A percentile compares a stretch with the other conserved stretches of the same genome.
Evolutionary conservation across 768 basidiomycete species (phyloP).

Genomic region (Hirschioporus abietinus): DNA sequence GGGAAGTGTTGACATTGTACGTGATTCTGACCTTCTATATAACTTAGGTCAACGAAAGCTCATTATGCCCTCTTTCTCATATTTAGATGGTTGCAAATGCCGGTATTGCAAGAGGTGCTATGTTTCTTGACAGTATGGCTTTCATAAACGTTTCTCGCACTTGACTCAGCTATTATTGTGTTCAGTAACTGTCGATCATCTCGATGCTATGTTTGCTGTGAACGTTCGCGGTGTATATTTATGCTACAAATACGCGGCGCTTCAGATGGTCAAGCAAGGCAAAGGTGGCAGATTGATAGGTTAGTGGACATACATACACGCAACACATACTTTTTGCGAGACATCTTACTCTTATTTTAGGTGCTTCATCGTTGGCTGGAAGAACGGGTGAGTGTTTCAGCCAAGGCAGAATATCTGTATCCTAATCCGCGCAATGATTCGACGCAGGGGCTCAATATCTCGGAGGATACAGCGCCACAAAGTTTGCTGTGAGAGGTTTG

Average conservation of each 20-base stretch:
- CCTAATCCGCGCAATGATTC: not conserved
- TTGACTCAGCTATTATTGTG: not conserved
- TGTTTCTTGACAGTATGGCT: constrained; percentile 8
- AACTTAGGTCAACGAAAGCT: not conserved
- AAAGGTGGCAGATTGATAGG: constrained; percentile 38
- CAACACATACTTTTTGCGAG: not conserved
- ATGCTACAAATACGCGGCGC: constrained; percentile 38
- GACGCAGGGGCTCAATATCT: constrained; percentile 13
- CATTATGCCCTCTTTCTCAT: not conserved
- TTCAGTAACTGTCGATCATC: constrained; percentile 27
- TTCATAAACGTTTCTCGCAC: not conserved
- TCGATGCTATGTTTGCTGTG: constrained; percentile 81
- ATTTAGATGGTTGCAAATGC: constrained; percentile 20
- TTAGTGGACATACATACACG: constrained; percentile 9
- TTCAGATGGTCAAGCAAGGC: constrained; percentile 40
- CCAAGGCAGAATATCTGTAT: not conserved
- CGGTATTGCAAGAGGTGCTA: constrained; percentile 11
- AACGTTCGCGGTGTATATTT: constrained; percentile 86
- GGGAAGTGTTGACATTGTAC: constrained; percentile 30
- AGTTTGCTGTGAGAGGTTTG: constrained; percentile 36
- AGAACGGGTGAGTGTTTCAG: constrained; percentile 19
- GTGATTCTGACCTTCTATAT: constrained; percentile 26
- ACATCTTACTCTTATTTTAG: not conserved
- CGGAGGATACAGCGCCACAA: constrained; percentile 30
- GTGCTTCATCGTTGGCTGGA: constrained; percentile 28